These are phyloP conservation scores for Oidiodendron maius DNA, from an alignment of 495 filamentous ascomycete species.

Conservation along the genomic window DNA sequence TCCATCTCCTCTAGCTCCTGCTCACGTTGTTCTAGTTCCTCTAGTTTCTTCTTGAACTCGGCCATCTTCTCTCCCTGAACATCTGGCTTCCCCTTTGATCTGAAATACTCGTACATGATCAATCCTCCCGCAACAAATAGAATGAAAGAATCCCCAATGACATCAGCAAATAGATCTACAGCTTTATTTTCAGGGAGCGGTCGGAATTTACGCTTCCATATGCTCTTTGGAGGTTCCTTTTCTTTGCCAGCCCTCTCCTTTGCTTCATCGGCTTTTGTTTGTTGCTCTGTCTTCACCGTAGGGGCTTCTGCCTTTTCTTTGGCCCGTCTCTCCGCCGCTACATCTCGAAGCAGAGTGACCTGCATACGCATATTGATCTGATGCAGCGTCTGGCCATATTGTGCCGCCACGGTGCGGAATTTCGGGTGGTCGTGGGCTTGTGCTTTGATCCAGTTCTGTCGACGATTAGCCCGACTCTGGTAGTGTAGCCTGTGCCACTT, in stretches of 20 bases:
- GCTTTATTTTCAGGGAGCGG: conserved; percentile 88
- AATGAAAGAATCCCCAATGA: conserved; percentile 87
- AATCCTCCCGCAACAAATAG: conserved; percentile 72
- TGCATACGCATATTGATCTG: conserved; percentile 90
- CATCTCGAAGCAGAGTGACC: conserved; percentile 77
- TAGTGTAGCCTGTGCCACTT: conserved; percentile 19
- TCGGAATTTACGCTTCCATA: conserved; percentile 51
- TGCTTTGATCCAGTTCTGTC: conserved; percentile 83
- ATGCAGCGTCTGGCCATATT: conserved; percentile 71
- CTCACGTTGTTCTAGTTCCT: conserved; percentile 50
- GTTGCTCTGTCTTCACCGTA: conserved; percentile 74
- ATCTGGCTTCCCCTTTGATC: conserved; percentile 70
- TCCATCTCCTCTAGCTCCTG: conserved; percentile 60
- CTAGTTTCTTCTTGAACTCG: conserved; percentile 61
- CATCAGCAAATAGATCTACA: conserved; percentile 92
- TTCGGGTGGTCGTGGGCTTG: conserved; percentile 92
- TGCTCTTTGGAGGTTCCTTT: conserved; percentile 30
- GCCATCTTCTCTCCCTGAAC: conserved; percentile 57
- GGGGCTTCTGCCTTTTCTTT: conserved; percentile 64
- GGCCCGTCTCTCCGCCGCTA: conserved; percentile 49
- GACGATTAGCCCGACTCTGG: conserved; percentile 1
- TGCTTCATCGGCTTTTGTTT: conserved; percentile 56
- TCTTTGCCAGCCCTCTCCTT: conserved; percentile 35
- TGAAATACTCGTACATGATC: conserved; percentile 76
- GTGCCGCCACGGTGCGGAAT: conserved; percentile 73